Evolutionary conservation across 257 asterid species (phyloP), one percentile per base, ranked within the genome.

Genomic region (Cruciata laevipes): DNA sequence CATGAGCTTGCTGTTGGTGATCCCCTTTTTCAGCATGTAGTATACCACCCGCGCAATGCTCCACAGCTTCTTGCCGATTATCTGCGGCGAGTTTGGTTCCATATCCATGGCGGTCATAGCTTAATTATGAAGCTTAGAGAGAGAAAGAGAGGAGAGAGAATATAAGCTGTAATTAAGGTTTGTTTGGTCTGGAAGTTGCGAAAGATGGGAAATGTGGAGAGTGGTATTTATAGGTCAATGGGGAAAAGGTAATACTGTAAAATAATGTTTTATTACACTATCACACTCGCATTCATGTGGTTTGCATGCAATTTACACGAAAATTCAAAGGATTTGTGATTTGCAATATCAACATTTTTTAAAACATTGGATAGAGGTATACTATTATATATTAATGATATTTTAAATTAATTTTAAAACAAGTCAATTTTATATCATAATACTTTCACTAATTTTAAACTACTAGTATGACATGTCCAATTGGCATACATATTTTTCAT

Each of bases 1-100:
- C 30, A 76, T 38, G 12, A 76, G 32, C 27, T 81, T 81, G 63
- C 78, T 71, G 63, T 74, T 76, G 17, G 77, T 24, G n/a, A 81
- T 55, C 35, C 86, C 79, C 57, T 79, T 82, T 12, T 69, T 82
- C 76, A 82, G 11, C 83, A 78, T 71, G 78, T 71, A 74, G 44
- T 74, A 61, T 4, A 76, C 63, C 10, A 79, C 65, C 55, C 79
- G 72, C 4, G 74, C 56, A 21, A 74, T 69, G 27, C 69, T 74
- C 78, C 80, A 71, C 16, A 79, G 37, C 31, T 77, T 76, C 33
- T 82, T 76, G 24, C 71, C 78, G 16, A 30, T 44, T 6, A 68
- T 25, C 23, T 27, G 72, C 42, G 78, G 69, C 17, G 71, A 67
- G 4, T 47, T 57, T 62, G 68, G 78, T 47, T 76, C 86, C 3